Conservation (phyloP, 2,329 filamentous ascomycete genomes). For the Penicillium sp. region DNA sequence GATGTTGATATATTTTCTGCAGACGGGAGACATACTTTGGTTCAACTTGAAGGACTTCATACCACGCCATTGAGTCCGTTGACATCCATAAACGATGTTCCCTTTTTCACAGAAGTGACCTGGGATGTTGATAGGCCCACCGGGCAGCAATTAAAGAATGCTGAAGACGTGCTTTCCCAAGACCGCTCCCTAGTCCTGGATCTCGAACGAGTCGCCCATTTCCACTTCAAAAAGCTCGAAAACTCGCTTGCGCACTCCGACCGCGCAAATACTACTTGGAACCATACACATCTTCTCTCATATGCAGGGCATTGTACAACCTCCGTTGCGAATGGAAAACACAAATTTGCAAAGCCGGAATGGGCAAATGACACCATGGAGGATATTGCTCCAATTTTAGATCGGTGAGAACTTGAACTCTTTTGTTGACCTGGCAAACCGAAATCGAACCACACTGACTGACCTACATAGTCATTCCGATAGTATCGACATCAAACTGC, state of each 20-base stretch:
- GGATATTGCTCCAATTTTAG: conserved; percentile 8
- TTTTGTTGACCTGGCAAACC: no score
- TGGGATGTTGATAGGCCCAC: conserved; percentile 19
- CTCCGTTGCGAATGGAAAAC: conserved; percentile 7
- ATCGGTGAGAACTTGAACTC: conserved; percentile 3
- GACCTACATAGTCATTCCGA: conserved; percentile 2
- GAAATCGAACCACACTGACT: conserved; percentile 1
- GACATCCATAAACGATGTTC: conserved; percentile 16
- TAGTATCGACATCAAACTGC: conserved; percentile 11
- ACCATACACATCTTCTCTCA: conserved; percentile 15
- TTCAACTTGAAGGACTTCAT: conserved; percentile 24
- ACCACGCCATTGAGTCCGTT: conserved; percentile 20
- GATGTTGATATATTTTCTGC: conserved; percentile 24
- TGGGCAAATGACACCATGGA: conserved; percentile 14
- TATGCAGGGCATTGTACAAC: conserved; percentile 14
- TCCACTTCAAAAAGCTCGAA: conserved; percentile 16
- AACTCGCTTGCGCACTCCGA: neutral
- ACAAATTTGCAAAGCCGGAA: conserved; percentile 11
- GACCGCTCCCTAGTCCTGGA: conserved; percentile 1
- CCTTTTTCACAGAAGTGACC: conserved; percentile 20
- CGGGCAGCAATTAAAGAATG: neutral
- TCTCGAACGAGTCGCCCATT: conserved; percentile 21
- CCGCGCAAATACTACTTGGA: neutral
- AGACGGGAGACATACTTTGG: conserved; percentile 14
- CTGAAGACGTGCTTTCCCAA: neutral